Conservation (phyloP, 2,329 filamentous ascomycete species). For the Conoideocrella luteorostrata region DNA sequence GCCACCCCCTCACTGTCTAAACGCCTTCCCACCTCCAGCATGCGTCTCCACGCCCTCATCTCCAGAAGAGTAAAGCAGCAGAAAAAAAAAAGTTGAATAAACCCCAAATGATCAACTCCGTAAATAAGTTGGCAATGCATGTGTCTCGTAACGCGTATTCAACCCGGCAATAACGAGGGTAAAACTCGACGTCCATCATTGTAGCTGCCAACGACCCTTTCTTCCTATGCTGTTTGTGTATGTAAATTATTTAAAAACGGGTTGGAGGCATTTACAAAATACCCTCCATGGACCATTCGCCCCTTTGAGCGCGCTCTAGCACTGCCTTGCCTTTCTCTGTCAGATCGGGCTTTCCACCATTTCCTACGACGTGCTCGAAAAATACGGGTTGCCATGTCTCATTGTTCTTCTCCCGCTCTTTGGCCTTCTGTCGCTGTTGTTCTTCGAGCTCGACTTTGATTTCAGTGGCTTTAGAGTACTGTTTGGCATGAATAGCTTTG, state of each 20-base stretch:
- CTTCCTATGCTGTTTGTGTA: no score
- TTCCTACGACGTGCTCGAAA: conserved; percentile 59
- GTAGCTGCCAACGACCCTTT: neutral
- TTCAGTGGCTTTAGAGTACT: conserved; percentile 76
- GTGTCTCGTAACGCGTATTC: neutral
- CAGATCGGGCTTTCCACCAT: conserved; percentile 48
- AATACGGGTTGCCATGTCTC: conserved; percentile 80
- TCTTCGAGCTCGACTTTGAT: conserved; percentile 92
- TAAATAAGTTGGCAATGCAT: neutral
- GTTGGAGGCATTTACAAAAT: conserved; percentile 26
- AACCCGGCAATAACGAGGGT: no score
- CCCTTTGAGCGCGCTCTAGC: conserved; percentile 45
- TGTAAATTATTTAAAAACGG: neutral
- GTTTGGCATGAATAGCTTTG: conserved; percentile 73
- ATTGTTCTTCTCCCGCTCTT: conserved; percentile 65
- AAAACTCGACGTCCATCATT: no score
- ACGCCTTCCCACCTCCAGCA: no score
- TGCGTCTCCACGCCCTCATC: no score
- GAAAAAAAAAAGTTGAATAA: neutral
- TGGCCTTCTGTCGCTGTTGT: conserved; percentile 75
- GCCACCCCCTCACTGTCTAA: no score
- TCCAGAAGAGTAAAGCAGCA: no score
- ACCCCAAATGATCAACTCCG: neutral
- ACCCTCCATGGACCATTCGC: conserved; percentile 44
- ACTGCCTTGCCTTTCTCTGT: conserved; percentile 47